Conservation (phyloP, 2,329 filamentous ascomycete genomes). For the Ophiostoma pallidulum region DNA sequence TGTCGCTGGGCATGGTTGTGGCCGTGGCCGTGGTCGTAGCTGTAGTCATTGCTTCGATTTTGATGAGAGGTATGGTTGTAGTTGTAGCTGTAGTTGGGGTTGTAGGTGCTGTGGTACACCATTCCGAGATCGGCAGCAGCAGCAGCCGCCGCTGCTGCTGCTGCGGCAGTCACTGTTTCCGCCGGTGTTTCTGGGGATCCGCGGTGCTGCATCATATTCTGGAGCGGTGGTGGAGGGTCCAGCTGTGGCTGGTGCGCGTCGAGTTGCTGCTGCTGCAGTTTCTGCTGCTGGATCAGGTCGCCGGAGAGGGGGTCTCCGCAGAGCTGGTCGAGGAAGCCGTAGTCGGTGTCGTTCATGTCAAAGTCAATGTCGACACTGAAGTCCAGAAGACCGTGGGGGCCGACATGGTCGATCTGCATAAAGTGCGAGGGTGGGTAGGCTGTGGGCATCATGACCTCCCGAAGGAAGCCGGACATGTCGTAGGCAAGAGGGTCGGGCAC, state of each 20-base stretch:
- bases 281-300: background rate
- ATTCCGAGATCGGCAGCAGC: background rate
- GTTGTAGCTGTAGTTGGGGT: background rate
- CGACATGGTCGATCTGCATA: slow-evolving; percentile 30
- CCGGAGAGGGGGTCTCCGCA: slow-evolving; percentile 31
- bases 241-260: background rate
- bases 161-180: too few species aligned
- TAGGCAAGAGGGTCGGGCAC: background rate
- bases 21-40: background rate
- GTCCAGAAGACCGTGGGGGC: slow-evolving; percentile 35
- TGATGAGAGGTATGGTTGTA: too few species aligned
- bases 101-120: too few species aligned
- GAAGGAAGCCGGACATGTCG: slow-evolving; percentile 38
- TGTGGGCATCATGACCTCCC: slow-evolving; percentile 41
- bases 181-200: too few species aligned
- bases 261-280: background rate
- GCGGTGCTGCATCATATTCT: too few species aligned
- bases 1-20: background rate
- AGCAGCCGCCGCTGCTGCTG: background rate
- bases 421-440: slow-evolving; percentile 18
- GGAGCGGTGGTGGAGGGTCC: too few species aligned
- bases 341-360: slow-evolving; percentile 43
- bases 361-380: slow-evolving; percentile 41
- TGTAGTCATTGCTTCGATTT: too few species aligned
- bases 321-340: slow-evolving; percentile 41